phyloP scores from a whole-genome alignment of 2,329 filamentous ascomycete species.

The Diaporthe ampelina region DNA sequence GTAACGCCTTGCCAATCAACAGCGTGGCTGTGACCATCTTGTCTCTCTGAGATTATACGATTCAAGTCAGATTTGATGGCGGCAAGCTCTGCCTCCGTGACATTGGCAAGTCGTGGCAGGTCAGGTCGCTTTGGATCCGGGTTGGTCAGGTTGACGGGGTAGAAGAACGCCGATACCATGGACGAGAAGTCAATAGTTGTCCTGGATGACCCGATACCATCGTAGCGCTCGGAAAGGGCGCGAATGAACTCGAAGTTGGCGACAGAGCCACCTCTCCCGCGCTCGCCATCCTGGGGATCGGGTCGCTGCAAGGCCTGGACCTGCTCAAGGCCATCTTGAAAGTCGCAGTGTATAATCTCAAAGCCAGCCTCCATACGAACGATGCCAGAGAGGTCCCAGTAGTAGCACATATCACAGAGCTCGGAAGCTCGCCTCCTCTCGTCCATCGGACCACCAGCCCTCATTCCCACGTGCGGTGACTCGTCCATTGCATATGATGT shows the following conservation, averaged over 20 bases:
- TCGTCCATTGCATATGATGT: constrained; percentile 7
- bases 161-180: constrained; percentile 66
- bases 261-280: constrained; percentile 46
- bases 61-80: constrained; percentile 50
- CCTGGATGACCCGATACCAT: constrained; percentile 59
- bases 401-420: constrained; percentile 67
- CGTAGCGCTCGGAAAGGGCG: constrained; percentile 59
- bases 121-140: constrained; percentile 49
- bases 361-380: constrained; percentile 79
- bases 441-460: constrained; percentile 46
- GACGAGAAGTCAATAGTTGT: constrained; percentile 62
- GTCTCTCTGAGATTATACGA: constrained; percentile 47
- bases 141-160: constrained; percentile 64
- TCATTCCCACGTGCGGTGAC: constrained; percentile 23
- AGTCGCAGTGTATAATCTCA: constrained; percentile 78
- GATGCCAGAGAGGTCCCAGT: constrained; percentile 74
- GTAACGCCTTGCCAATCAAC: constrained; percentile 77
- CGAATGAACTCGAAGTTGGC: constrained; percentile 56
- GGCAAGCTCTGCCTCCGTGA: constrained; percentile 43
- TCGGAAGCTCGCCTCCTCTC: constrained; percentile 67
- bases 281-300: constrained; percentile 39
- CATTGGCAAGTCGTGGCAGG: constrained; percentile 45
- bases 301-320: constrained; percentile 51
- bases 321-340: constrained; percentile 58
- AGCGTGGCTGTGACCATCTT: constrained; percentile 49